phyloP scores from a whole-genome alignment of 306 rosid species.

The Cicer bijugum region DNA sequence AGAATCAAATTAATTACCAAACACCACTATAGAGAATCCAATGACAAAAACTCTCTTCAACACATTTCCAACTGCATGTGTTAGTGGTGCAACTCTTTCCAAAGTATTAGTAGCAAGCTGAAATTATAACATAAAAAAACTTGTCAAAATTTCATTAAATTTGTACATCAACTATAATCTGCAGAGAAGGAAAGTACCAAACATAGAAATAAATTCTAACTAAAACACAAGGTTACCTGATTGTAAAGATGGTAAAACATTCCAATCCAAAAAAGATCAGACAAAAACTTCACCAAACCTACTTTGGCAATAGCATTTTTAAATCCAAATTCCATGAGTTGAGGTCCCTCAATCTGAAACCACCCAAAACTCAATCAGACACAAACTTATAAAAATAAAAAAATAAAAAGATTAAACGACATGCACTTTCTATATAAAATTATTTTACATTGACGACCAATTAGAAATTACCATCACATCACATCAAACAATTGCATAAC shows the following conservation, averaged over 20 bases:
- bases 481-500: too few relatives aligned
- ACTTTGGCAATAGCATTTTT: slow-evolving; percentile 23
- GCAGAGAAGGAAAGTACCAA: background rate
- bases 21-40: slow-evolving; percentile 29
- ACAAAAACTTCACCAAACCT: slow-evolving; percentile 10
- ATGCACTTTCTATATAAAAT: background rate
- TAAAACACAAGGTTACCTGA: slow-evolving; percentile 13
- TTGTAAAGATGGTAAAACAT: slow-evolving; percentile 34
- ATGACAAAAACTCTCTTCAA: slow-evolving; percentile 34
- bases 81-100: slow-evolving; percentile 24
- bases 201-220: background rate
- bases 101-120: slow-evolving; percentile 36
- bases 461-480: too few relatives aligned
- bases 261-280: slow-evolving; percentile 38
- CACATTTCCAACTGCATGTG: slow-evolving; percentile 34
- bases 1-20: slow-evolving; percentile 7
- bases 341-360: slow-evolving; percentile 27
- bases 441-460: background rate
- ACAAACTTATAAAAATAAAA: too few relatives aligned
- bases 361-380: background rate
- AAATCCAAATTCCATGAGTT: slow-evolving; percentile 36
- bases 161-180: background rate
- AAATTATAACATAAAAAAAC: background rate
- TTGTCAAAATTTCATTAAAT: background rate
- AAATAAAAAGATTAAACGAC: background rate